Evolutionary conservation across 2,329 filamentous ascomycete genomes (phyloP).

Genomic region (Thelonectria blattea): DNA sequence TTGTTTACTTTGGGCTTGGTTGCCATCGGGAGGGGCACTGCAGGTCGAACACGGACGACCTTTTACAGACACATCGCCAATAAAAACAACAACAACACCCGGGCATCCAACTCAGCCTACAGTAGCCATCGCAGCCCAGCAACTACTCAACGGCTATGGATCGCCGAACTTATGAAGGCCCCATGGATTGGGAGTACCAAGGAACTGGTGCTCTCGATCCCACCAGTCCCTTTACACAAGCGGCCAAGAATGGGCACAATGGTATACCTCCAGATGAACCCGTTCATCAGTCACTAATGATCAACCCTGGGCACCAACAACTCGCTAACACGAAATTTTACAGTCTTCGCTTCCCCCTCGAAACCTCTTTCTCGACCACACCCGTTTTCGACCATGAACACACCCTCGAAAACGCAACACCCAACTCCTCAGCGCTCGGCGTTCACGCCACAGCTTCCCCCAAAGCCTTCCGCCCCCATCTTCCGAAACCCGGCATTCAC

Average conservation of each 20-base stretch:
- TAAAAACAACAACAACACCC: slow-evolving; percentile 11
- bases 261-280: slow-evolving; percentile 42
- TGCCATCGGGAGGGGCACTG: slow-evolving; percentile 31
- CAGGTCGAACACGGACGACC: slow-evolving; percentile 14
- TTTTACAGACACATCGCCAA: not conserved
- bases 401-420: slow-evolving; percentile 50
- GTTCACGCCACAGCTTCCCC: slow-evolving; percentile 53
- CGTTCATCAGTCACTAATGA: not conserved
- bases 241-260: slow-evolving; percentile 50
- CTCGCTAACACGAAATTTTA: slow-evolving; percentile 27
- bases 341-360: slow-evolving; percentile 48
- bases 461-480: slow-evolving; percentile 53
- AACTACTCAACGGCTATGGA: slow-evolving; percentile 49
- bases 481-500: slow-evolving; percentile 71
- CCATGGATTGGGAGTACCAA: slow-evolving; percentile 73
- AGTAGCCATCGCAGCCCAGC: slow-evolving; percentile 19
- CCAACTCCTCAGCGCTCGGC: slow-evolving; percentile 51
- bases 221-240: slow-evolving; percentile 66
- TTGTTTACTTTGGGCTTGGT: slow-evolving; percentile 46
- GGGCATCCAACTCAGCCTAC: slow-evolving; percentile 9
- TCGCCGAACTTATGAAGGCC: slow-evolving; percentile 63
- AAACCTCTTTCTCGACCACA: slow-evolving; percentile 44
- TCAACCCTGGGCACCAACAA: not conserved
- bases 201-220: slow-evolving; percentile 62
- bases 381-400: slow-evolving; percentile 45